A percentile compares a stretch with the other conserved stretches of the same genome.
Evolutionary conservation across 176 grass and related monocot species (phyloP).

Genomic region (Stipa capillata): DNA sequence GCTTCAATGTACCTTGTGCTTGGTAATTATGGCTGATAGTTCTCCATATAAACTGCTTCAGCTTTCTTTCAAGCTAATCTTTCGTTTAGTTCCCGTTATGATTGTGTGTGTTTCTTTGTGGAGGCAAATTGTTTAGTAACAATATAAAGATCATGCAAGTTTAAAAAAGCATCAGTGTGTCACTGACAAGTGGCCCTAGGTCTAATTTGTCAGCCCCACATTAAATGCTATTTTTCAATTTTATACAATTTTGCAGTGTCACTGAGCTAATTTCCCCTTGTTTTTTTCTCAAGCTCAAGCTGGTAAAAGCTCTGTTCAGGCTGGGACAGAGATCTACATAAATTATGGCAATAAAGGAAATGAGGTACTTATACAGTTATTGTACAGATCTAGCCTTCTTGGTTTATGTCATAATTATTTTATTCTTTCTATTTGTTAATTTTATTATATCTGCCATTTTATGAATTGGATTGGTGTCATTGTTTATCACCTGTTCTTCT

Average conservation of each 20-base stretch:
- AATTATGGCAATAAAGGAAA: constrained; percentile 98
- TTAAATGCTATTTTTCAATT: neutral
- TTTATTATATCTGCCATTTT: neutral
- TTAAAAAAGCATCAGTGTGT: neutral
- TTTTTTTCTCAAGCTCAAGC: constrained; percentile 47
- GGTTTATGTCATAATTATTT: neutral
- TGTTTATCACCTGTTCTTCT: neutral
- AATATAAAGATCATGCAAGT: neutral
- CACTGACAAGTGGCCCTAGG: neutral
- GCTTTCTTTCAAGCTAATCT: neutral
- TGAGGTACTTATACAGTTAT: constrained; percentile 47
- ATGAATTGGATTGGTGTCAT: neutral
- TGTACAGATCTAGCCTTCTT: neutral
- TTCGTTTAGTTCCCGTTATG: neutral
- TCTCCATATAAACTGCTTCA: neutral
- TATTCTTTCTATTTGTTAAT: neutral
- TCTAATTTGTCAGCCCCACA: neutral
- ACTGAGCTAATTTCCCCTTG: neutral
- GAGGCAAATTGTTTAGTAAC: neutral
- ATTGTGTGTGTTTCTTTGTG: constrained; percentile 4
- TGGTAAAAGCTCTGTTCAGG: constrained; percentile 41
- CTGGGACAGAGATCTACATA: constrained; percentile 78
- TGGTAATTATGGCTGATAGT: constrained; percentile 42
- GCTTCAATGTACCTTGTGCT: constrained; percentile 85
- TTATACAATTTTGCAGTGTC: neutral